Evolutionary conservation across 768 basidiomycete genomes (phyloP).

Genomic region (Tulasnella sp.): DNA sequence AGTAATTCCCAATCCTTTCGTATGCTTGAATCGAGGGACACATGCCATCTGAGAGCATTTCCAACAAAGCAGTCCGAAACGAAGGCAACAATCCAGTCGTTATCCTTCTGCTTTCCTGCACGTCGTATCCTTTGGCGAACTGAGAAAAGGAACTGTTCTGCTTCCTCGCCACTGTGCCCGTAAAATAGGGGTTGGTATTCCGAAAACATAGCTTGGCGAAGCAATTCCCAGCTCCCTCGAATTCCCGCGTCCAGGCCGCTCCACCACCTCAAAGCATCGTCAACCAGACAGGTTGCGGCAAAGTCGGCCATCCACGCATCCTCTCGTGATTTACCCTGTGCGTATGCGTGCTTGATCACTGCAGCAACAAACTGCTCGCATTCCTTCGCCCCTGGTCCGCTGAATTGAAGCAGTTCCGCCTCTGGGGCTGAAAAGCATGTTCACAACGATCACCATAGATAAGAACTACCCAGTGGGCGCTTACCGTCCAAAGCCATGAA

Average conservation of each 20-base stretch:
- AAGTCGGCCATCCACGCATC: not conserved
- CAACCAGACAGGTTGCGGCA: not conserved
- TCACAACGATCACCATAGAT: no score
- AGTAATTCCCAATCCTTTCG: not conserved
- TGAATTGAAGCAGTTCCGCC: not conserved
- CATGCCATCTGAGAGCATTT: not conserved
- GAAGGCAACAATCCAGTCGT: not conserved
- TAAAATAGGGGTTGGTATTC: not conserved
- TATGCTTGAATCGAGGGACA: not conserved
- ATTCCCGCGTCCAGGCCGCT: not conserved
- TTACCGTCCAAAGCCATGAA: no score
- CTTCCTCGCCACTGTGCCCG: not conserved
- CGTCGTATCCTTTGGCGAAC: not conserved
- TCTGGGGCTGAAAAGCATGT: not conserved
- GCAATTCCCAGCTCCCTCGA: not conserved
- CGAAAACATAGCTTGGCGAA: not conserved
- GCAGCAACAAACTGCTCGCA: not conserved
- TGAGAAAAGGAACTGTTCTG: not conserved
- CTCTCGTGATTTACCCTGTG: not conserved
- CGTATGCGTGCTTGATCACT: not conserved
- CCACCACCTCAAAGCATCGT: not conserved
- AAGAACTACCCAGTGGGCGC: no score
- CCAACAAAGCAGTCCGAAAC: not conserved
- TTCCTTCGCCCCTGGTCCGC: not conserved
- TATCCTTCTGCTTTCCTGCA: not conserved